phyloP scores from a whole-genome alignment of 2,329 filamentous ascomycete species.

The Juglanconis oblonga region DNA sequence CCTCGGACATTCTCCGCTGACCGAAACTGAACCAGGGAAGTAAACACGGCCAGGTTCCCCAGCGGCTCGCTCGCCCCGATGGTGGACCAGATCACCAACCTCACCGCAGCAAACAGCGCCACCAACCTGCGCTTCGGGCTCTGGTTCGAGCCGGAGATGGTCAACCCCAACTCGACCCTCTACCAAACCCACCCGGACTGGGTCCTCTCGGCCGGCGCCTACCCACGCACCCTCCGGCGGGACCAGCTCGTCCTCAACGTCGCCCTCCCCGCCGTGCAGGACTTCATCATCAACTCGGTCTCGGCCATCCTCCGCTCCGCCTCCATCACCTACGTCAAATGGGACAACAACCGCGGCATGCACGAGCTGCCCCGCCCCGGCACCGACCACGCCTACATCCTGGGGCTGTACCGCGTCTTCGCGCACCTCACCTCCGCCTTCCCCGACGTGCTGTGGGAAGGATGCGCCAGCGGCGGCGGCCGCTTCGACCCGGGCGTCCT shows the following conservation, averaged over 20 bases:
- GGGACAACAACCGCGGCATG: slow-evolving; percentile 66
- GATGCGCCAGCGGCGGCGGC: slow-evolving; percentile 62
- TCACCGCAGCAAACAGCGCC: slow-evolving; percentile 44
- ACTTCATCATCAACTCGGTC: slow-evolving; percentile 57
- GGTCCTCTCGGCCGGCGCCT: slow-evolving; percentile 52
- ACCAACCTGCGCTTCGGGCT: slow-evolving; percentile 57
- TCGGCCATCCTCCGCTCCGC: slow-evolving; percentile 51
- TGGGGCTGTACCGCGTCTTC: slow-evolving; percentile 62
- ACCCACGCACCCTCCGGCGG: slow-evolving; percentile 53
- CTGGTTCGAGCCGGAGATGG: slow-evolving; percentile 69
- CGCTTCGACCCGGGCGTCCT: slow-evolving; percentile 63
- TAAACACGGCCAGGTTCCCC: slow-evolving; percentile 57
- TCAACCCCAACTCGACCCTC: slow-evolving; percentile 59
- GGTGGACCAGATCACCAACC: slow-evolving; percentile 47
- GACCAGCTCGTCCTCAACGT: slow-evolving; percentile 62
- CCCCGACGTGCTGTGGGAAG: slow-evolving; percentile 63
- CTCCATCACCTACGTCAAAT: slow-evolving; percentile 61
- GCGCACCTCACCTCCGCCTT: slow-evolving; percentile 57
- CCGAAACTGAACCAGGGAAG: slow-evolving; percentile 24
- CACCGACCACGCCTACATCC: slow-evolving; percentile 57
- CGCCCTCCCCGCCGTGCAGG: slow-evolving; percentile 58
- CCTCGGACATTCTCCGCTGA: neutral
- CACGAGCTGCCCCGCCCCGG: slow-evolving; percentile 56
- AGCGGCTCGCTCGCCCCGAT: slow-evolving; percentile 48
- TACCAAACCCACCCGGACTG: slow-evolving; percentile 61